A percentile compares a stretch with the other conserved stretches of the same genome.
Conservation (phyloP, 768 basidiomycete species). For the Lepiota subincarnata region DNA sequence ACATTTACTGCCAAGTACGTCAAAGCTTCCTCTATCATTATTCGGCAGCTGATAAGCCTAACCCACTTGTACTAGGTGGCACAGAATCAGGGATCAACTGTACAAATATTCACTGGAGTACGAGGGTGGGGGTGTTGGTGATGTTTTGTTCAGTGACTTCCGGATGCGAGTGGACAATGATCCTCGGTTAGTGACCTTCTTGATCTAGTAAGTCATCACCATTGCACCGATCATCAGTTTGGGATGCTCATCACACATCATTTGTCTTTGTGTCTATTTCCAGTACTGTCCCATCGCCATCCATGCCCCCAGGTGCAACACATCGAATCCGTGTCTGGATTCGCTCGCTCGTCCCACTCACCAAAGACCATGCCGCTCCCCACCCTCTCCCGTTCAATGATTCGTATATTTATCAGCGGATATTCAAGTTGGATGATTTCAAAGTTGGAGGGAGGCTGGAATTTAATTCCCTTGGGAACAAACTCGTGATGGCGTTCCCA, state of each 20-base stretch:
- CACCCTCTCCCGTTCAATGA: conserved; percentile 38
- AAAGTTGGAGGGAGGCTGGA: conserved; percentile 55
- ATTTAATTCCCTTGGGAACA: conserved; percentile 46
- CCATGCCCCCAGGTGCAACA: conserved; percentile 51
- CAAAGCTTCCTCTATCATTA: neutral
- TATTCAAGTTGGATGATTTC: conserved; percentile 63
- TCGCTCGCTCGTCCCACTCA: conserved; percentile 38
- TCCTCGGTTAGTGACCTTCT: conserved; percentile 48
- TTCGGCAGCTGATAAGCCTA: too few relatives aligned
- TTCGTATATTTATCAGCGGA: conserved; percentile 57
- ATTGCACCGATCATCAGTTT: neutral
- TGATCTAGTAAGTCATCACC: conserved; percentile 50
- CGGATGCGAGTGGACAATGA: conserved; percentile 51
- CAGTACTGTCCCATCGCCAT: conserved; percentile 53
- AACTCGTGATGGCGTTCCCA: conserved; percentile 47
- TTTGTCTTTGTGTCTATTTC: conserved; percentile 1
- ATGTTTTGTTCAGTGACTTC: conserved; percentile 48
- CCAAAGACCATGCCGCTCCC: conserved; percentile 24
- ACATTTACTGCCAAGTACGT: conserved; percentile 52
- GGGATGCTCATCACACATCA: conserved; percentile 4
- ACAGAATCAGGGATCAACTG: conserved; percentile 33
- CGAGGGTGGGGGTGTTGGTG: conserved; percentile 59
- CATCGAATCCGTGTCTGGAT: conserved; percentile 66
- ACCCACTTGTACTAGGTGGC: conserved; percentile 45
- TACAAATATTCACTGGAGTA: conserved; percentile 62